These are phyloP conservation scores for Pochonia chlamydosporia DNA, from an alignment of 2,329 filamentous ascomycete genomes.

Conservation along the genomic window DNA sequence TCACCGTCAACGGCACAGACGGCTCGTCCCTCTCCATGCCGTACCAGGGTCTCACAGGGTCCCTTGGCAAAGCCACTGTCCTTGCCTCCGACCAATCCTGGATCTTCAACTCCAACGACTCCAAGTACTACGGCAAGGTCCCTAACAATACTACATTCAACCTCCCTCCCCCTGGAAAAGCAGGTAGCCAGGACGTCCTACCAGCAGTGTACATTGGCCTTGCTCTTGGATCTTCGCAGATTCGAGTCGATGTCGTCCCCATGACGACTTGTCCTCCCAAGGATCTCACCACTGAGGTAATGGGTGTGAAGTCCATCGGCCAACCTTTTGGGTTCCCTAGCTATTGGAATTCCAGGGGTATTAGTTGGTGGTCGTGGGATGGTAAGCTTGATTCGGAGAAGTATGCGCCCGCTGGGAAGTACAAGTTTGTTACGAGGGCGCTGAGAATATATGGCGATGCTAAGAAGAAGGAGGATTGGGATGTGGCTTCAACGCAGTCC, in stretches of 20 bases:
- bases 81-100: conserved; percentile 14
- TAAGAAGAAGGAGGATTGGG: conserved; percentile 36
- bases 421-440: conserved; percentile 41
- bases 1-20: conserved; percentile 33
- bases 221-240: conserved; percentile 36
- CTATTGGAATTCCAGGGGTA: conserved; percentile 20
- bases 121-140: conserved; percentile 12
- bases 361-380: conserved; percentile 29
- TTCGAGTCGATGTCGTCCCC: conserved; percentile 38
- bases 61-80: conserved; percentile 20
- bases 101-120: conserved; percentile 24
- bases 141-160: conserved; percentile 29
- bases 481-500: conserved; percentile 30
- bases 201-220: conserved; percentile 34
- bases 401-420: conserved; percentile 40
- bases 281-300: conserved; percentile 18
- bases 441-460: conserved; percentile 44
- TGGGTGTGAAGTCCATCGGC: conserved; percentile 34
- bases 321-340: conserved; percentile 34
- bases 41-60: conserved; percentile 32
- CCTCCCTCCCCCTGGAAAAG: conserved; percentile 31
- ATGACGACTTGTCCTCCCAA: conserved; percentile 21
- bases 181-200: conserved; percentile 22
- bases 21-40: conserved; percentile 30
- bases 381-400: conserved; percentile 38